Evolutionary conservation across 2,329 filamentous ascomycete genomes (phyloP), one percentile per base, ranked within the genome.

Genomic region (Trichophyton mentagrophytes): DNA sequence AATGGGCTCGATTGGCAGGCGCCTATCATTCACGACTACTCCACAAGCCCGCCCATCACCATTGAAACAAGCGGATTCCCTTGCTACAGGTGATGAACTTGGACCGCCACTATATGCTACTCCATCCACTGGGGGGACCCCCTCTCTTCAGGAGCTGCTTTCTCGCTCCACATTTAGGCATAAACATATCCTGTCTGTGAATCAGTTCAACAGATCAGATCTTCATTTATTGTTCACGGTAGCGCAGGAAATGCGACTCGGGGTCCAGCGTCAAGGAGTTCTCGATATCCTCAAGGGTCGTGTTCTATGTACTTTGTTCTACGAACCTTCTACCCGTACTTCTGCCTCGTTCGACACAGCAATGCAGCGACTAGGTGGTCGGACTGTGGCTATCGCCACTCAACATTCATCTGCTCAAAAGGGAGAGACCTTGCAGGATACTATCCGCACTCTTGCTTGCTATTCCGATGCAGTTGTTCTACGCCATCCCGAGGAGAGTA

Each of bases 381-480:
- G 90, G 57, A 92, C 88, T 2, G 82, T 99, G 60, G 81, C 86
- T 59, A 86, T 97, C 70, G 80, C 90, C 46, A 95, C 92, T 2
- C 82, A 85, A 4, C 84, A 89, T 67, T 96, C 92, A 1, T 95
- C 89, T 13, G 91, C 91, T 3, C 83, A 91, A 74, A 99, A 99
- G 82, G 93, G 93, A 47, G 93, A 99, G 78, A 86, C 87, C 3
- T 83, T 99, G 17, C 89, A 93, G 70, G 93, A 99, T 72, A 96
- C 90, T 13, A 84, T 99, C 68, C 87, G 93, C 65, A 99, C 93
- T 1, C 82, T 99, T 56, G 90, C 86, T 66, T 96, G 90, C 79
- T 99, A 99, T 73, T 87, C 87, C 64, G 93, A 99, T 71, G 93
- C 91, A 15, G 85, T 99, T 65, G 90, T 99, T n/a, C 84, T 99